A percentile compares a stretch with the other conserved stretches of the same genome.
Evolutionary conservation across 257 asterid genomes (phyloP).

Genomic region (Thymus quinquecostatus): DNA sequence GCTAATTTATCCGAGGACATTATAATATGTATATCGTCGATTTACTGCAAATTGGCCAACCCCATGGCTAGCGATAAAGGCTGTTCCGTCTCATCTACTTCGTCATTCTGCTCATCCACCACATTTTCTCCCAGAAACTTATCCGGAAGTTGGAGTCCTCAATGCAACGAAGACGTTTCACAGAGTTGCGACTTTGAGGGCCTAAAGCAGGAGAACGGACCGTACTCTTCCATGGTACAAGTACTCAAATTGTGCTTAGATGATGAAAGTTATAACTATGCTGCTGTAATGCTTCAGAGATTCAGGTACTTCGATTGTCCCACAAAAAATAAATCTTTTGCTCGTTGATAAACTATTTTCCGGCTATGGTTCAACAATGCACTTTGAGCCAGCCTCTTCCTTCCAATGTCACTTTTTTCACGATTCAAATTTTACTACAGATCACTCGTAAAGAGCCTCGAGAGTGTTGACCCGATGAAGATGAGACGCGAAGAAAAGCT

Average conservation of each 20-base stretch:
- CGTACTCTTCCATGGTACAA: slow-evolving; percentile 55
- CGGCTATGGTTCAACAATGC: not conserved
- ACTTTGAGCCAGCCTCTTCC: not conserved
- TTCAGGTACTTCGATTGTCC: slow-evolving; percentile 59
- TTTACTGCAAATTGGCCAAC: slow-evolving; percentile 77
- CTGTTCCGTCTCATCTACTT: slow-evolving; percentile 65
- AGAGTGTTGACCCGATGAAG: slow-evolving; percentile 74
- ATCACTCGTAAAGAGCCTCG: slow-evolving; percentile 78
- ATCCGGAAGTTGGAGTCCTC: slow-evolving; percentile 88
- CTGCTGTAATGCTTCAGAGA: slow-evolving; percentile 74
- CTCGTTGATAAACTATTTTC: not conserved
- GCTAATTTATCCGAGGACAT: slow-evolving; percentile 74
- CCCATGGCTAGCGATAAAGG: slow-evolving; percentile 47
- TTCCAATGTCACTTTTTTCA: not conserved
- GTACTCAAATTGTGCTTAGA: slow-evolving; percentile 66
- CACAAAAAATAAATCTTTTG: not conserved
- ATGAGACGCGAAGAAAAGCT: slow-evolving; percentile 94
- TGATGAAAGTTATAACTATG: slow-evolving; percentile 66
- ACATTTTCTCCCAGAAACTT: slow-evolving; percentile 81
- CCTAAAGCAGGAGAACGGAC: slow-evolving; percentile 51
- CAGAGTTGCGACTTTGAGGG: slow-evolving; percentile 44
- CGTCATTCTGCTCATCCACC: slow-evolving; percentile 76
- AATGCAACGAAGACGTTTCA: slow-evolving; percentile 50
- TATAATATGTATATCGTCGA: slow-evolving; percentile 72
- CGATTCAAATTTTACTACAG: slow-evolving; percentile 42